Evolutionary conservation across 345 rosid species (phyloP), one percentile per base, ranked within the genome.

Genomic region (Camelina sativa): DNA sequence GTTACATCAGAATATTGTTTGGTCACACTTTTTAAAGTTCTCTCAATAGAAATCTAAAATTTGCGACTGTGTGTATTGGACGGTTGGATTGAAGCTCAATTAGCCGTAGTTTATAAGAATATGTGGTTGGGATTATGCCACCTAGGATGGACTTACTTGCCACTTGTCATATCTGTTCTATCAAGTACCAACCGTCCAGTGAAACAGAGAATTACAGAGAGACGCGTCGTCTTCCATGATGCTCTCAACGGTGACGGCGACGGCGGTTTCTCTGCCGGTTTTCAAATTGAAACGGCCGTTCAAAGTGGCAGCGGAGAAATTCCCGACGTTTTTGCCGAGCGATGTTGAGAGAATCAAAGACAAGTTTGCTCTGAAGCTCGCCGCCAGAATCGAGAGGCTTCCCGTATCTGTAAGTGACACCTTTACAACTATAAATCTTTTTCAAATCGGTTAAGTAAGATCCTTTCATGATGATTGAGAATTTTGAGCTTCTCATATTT

Each of bases 271-370:
- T 41, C 44, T 51, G 53, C 77, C 81, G 50, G 0, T 48, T 8
- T 20, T 13, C 0, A 63, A 38, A 11, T 11, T 11, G 50, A 40
- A 16, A 72, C 32, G 69, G 53, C 9, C 19, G 59, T 51, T 71
- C 1, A 72, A 16, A 32, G 76, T 66, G 58, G 9, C 22, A 69
- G 81, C 69, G 35, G 77, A 72, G 77, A 78, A 72, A 4, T 84
- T 93, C 52, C 96, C 97, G 22, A 64, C 82, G 8, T 93, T 90
- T 82, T 87, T 93, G 35, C 97, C 97, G 8, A 89, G 81, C 50
- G 88, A 85, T 71, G 89, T 89, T 10, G 84, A 87, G 82, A 89
- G 76, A 58, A 93, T 93, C 81, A 89, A 80, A 67, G 98, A 93
- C 79, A 84, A 82, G 37, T 89, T 82, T 83, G 95, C 96, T 28